A percentile compares a stretch with the other conserved stretches of the same genome.
Conservation (phyloP, 2,329 filamentous ascomycete genomes). For the Phyllosticta paracitricarpa region DNA sequence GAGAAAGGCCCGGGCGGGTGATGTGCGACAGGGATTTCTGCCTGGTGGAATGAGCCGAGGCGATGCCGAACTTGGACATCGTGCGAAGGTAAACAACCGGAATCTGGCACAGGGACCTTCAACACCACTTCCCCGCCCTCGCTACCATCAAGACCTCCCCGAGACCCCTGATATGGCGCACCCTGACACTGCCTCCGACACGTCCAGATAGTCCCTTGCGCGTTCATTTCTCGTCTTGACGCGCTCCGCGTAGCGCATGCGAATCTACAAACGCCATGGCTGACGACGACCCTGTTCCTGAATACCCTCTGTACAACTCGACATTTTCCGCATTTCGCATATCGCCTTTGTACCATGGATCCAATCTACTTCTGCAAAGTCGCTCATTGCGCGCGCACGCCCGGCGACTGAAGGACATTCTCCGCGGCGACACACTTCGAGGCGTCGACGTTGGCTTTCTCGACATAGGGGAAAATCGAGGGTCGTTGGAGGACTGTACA, state of each 20-base stretch:
- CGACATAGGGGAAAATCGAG: conserved; percentile 26
- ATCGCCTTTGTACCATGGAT: conserved; percentile 43
- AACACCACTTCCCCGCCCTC: background rate
- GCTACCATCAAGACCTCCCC: background rate
- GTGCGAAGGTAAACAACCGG: background rate
- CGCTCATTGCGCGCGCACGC: conserved; percentile 36
- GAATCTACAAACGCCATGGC: conserved; percentile 17
- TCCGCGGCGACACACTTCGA: conserved; percentile 40
- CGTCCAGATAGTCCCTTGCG: background rate
- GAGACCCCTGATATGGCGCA: background rate
- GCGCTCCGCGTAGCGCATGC: background rate
- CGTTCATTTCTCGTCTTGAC: background rate
- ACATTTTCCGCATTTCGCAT: conserved; percentile 45
- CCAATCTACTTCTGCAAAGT: conserved; percentile 25
- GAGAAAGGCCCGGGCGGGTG: no score
- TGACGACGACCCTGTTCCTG: conserved; percentile 19
- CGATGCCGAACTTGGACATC: no score
- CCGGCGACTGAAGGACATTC: conserved; percentile 36
- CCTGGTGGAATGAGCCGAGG: no score
- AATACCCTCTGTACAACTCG: conserved; percentile 41
- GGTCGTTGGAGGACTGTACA: conserved; percentile 35
- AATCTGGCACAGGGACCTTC: background rate
- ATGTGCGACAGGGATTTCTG: no score
- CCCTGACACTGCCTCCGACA: background rate
- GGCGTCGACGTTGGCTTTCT: conserved; percentile 32